phyloP scores from a whole-genome alignment of 345 rosid genomes.

The Streptanthus diversifolius region DNA sequence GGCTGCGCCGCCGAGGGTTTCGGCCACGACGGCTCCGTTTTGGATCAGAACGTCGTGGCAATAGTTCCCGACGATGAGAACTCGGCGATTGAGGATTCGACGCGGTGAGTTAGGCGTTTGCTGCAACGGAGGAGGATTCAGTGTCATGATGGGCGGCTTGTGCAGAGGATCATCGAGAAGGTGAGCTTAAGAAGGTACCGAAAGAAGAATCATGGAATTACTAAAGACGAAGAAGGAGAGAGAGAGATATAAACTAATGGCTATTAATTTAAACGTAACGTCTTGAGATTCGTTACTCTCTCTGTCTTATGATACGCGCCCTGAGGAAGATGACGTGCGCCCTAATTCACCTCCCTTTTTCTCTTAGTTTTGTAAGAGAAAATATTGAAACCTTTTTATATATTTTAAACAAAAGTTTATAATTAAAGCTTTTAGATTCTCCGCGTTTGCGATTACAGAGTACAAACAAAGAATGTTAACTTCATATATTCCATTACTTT shows the following conservation, averaged over 20 bases:
- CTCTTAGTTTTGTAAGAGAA: too few species aligned
- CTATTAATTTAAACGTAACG: slow-evolving; percentile 4
- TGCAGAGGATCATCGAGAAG: slow-evolving; percentile 32
- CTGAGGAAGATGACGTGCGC: slow-evolving; percentile 29
- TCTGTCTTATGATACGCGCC: slow-evolving; percentile 28
- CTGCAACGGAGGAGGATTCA: slow-evolving; percentile 17
- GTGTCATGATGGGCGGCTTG: slow-evolving; percentile 24
- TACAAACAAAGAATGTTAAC: too few species aligned
- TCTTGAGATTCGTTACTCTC: slow-evolving; percentile 34
- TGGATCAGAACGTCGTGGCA: slow-evolving; percentile 89
- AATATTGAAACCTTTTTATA: too few species aligned
- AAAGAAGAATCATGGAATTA: not conserved
- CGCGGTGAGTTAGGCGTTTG: slow-evolving; percentile 14
- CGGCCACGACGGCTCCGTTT: slow-evolving; percentile 50
- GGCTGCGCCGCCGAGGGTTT: slow-evolving; percentile 94
- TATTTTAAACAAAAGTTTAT: too few species aligned
- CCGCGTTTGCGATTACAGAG: not conserved
- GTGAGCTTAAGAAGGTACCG: not conserved
- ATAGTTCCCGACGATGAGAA: slow-evolving; percentile 80
- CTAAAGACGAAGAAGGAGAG: not conserved
- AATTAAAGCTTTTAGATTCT: not conserved
- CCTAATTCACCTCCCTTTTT: not conserved
- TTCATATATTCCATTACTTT: not conserved
- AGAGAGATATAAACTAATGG: not conserved
- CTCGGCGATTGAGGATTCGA: slow-evolving; percentile 35